These are phyloP conservation scores for Turritis glabra DNA, from an alignment of 345 rosid genomes.

Conservation along the genomic window DNA sequence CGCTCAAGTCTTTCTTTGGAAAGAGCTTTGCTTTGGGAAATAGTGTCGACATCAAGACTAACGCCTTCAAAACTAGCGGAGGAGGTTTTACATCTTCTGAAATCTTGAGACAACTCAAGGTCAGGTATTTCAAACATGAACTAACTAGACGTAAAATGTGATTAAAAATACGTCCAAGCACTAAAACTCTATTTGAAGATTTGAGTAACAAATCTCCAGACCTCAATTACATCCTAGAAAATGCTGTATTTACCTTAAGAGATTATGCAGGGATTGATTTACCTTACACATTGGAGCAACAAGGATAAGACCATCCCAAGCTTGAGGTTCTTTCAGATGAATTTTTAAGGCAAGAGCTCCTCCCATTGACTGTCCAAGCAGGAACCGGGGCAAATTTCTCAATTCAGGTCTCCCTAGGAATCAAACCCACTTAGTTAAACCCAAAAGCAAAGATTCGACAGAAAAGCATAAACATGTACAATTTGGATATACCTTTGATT, in stretches of 20 bases:
- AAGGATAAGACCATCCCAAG: slow-evolving; percentile 90
- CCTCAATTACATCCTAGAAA: neutral
- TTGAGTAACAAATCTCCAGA: neutral
- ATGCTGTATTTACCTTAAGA: neutral
- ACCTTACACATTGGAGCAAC: slow-evolving; percentile 99
- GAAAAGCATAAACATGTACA: slow-evolving; percentile 9
- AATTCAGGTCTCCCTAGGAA: slow-evolving; percentile 66
- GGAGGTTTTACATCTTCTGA: slow-evolving; percentile 80
- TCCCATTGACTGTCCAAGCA: slow-evolving; percentile 97
- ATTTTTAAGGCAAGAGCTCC: slow-evolving; percentile 88
- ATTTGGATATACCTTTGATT: slow-evolving; percentile 65
- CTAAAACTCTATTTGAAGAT: neutral
- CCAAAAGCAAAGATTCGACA: neutral
- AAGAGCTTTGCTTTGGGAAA: slow-evolving; percentile 88
- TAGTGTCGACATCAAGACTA: slow-evolving; percentile 54
- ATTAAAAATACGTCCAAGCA: neutral
- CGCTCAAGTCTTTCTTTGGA: slow-evolving; percentile 67
- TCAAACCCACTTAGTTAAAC: slow-evolving; percentile 10
- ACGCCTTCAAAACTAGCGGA: slow-evolving; percentile 50
- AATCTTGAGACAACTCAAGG: slow-evolving; percentile 58
- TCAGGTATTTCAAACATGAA: slow-evolving; percentile 37
- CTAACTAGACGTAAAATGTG: neutral
- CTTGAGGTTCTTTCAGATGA: slow-evolving; percentile 73
- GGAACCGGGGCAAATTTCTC: slow-evolving; percentile 66
- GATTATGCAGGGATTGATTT: slow-evolving; percentile 28